Evolutionary conservation across 306 rosid species (phyloP), one percentile per base, ranked within the genome.

Genomic region (Arachis stenosperma): DNA sequence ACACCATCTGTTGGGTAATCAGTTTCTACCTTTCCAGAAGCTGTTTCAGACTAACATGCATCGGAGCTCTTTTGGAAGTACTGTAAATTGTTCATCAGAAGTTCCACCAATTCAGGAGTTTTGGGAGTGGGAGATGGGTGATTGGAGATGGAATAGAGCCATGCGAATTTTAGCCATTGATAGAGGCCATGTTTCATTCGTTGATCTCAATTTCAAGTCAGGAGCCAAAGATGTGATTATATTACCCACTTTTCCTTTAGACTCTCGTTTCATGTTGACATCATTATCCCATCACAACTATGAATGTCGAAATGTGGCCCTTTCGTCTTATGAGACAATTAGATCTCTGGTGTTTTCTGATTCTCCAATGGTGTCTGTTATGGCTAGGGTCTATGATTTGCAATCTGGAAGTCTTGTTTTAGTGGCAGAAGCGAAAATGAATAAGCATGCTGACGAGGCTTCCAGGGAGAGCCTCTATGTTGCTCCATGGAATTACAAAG

Each of bases 51-150:
- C 87, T 61, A 94, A 89, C 72, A 17, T 83, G 14, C 91, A 89
- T 65, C 81, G 78, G 52, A 61, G 73, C 30, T 81, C 91, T 61
- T 68, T 77, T 60, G 82, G 73, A 68, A 77, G 55, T 68, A 71
- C 56, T 33, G 73, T 69, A 62, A 86, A 91, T 77, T 94, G 99
- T 87, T 89, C 96, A 12, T 5, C 39, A 59, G 86, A 69, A 59
- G 81, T 79, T 52, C 71, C 82, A 3, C 81, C 80, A 22, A 13
- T 71, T 78, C 79, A 80, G 65, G 99, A 91, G 66, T 94, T 94
- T 69, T 91, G 97, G 97, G 99, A 94, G 81, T 94, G 99, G 99
- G 97, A 91, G 85, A 91, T 88, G 92, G 99, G 97, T 27, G 99
- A 91, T 75, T 94, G 97, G 95, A 86, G 97, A 88, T 91, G 69